phyloP scores from a whole-genome alignment of 345 rosid genomes.

The Gynandropsis gynandra region DNA sequence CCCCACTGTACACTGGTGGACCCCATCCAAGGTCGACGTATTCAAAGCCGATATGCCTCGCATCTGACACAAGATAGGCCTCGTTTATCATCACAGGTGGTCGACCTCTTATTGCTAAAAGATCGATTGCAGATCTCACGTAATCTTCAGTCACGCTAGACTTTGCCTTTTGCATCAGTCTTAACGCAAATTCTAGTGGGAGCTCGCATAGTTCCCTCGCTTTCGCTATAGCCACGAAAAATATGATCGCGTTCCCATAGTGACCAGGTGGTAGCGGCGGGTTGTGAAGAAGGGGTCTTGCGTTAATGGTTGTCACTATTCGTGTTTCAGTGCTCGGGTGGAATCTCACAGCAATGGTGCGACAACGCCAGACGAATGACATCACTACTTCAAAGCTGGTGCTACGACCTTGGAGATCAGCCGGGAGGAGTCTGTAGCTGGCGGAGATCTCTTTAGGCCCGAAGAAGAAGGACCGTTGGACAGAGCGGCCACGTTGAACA shows the following conservation, averaged over 20 bases:
- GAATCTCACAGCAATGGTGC: slow-evolving; percentile 40
- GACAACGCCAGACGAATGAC: slow-evolving; percentile 59
- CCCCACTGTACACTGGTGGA: slow-evolving; percentile 43
- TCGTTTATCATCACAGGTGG: slow-evolving; percentile 35
- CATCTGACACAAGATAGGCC: slow-evolving; percentile 40
- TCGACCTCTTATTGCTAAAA: slow-evolving; percentile 33
- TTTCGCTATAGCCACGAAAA: slow-evolving; percentile 32
- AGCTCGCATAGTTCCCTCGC: slow-evolving; percentile 34
- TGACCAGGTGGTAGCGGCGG: slow-evolving; percentile 11
- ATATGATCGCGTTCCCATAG: slow-evolving; percentile 13
- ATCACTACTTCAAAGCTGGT: slow-evolving; percentile 38
- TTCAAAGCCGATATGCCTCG: slow-evolving; percentile 35
- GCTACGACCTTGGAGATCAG: slow-evolving; percentile 16
- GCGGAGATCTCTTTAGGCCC: slow-evolving; percentile 32
- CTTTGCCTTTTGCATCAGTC: slow-evolving; percentile 39
- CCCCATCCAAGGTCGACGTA: slow-evolving; percentile 60
- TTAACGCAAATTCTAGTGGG: slow-evolving; percentile 43
- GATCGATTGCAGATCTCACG: slow-evolving; percentile 20
- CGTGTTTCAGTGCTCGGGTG: slow-evolving; percentile 47
- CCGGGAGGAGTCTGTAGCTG: slow-evolving; percentile 31
- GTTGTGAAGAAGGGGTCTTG: slow-evolving; percentile 32
- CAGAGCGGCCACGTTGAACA: slow-evolving; percentile 27
- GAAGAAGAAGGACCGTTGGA: slow-evolving; percentile 48
- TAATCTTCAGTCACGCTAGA: slow-evolving; percentile 28
- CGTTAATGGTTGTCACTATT: slow-evolving; percentile 32